phyloP scores from a whole-genome alignment of 1,284 basidiomycete species.

The Kalmanozyma brasiliensis region DNA sequence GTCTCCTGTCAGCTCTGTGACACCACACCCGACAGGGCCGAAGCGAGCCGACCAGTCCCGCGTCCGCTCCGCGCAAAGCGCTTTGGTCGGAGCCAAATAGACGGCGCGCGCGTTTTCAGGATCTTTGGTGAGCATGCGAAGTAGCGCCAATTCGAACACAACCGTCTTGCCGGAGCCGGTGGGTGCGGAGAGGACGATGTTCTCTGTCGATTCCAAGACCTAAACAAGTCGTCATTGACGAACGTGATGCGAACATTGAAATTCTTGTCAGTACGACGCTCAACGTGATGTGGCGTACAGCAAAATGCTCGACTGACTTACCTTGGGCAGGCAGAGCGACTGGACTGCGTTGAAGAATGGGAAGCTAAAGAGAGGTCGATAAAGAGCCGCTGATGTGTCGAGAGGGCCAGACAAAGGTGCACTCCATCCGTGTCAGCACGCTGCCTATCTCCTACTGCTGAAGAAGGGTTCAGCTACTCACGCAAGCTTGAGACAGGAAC shows the following conservation, averaged over 20 bases:
- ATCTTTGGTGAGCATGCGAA: constrained; percentile 76
- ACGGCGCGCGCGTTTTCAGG: constrained; percentile 73
- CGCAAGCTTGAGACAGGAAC: constrained; percentile 16
- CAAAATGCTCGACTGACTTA: constrained; percentile 67
- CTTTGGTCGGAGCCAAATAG: constrained; percentile 92
- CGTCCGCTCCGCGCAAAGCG: constrained; percentile 82
- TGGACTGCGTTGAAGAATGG: constrained; percentile 90
- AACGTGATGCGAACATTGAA: neutral
- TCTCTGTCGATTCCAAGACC: constrained; percentile 78
- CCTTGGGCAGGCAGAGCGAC: constrained; percentile 80
- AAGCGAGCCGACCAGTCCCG: constrained; percentile 88
- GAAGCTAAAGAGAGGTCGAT: constrained; percentile 83
- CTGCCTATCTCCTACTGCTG: too few species aligned
- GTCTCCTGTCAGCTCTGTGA: constrained; percentile 80
- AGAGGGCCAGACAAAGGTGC: too few species aligned
- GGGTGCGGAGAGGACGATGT: constrained; percentile 74
- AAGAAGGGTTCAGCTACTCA: constrained; percentile 7
- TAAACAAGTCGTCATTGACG: constrained; percentile 62
- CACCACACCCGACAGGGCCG: constrained; percentile 75
- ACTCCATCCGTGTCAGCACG: too few species aligned
- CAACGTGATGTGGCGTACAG: neutral
- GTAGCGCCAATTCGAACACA: constrained; percentile 88
- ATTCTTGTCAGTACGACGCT: neutral
- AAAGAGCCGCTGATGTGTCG: constrained; percentile 77
- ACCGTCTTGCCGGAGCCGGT: constrained; percentile 70